Evolutionary conservation across 73 alveolate species (phyloP).

Genomic region (Tetrahymena thermophila): DNA sequence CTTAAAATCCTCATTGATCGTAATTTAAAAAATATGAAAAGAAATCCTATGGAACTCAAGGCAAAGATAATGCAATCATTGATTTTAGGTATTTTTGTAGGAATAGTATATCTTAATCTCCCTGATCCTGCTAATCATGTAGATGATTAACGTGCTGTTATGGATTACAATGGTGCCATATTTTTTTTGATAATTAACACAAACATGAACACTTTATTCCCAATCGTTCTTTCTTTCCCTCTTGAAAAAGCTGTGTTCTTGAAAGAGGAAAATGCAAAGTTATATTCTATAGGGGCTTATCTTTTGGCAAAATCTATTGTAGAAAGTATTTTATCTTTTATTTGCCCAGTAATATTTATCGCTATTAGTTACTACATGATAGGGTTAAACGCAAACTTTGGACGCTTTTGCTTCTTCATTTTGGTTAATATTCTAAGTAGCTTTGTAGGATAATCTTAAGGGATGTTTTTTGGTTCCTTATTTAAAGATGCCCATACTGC

Average conservation of each 20-base stretch:
- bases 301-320: constrained; percentile 26
- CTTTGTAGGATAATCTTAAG: constrained; percentile 51
- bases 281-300: constrained; percentile 17
- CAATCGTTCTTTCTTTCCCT: constrained; percentile 15
- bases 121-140: constrained; percentile 16
- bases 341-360: constrained; percentile 17
- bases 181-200: constrained; percentile 4
- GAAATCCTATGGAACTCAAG: neutral
- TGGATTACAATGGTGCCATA: constrained; percentile 3
- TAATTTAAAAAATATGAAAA: neutral
- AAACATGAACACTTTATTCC: constrained; percentile 14
- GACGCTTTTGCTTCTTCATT: constrained; percentile 46
- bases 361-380: constrained; percentile 20
- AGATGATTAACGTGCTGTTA: constrained; percentile 52
- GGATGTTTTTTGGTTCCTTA: constrained; percentile 41
- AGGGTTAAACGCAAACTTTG: constrained; percentile 4
- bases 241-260: constrained; percentile 30
- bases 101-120: constrained; percentile 11
- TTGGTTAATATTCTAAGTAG: constrained; percentile 28
- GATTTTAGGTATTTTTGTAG: constrained; percentile 21
- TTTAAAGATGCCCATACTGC: constrained; percentile 50
- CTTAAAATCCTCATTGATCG: constrained; percentile 1
- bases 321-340: constrained; percentile 8
- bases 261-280: constrained; percentile 31
- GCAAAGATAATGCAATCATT: neutral